Percentiles rank a stretch among this genome's conserved stretches.
Evolutionary conservation across 108 stramenopile genomes (phyloP).

Genomic region (Fragilaria radians): DNA sequence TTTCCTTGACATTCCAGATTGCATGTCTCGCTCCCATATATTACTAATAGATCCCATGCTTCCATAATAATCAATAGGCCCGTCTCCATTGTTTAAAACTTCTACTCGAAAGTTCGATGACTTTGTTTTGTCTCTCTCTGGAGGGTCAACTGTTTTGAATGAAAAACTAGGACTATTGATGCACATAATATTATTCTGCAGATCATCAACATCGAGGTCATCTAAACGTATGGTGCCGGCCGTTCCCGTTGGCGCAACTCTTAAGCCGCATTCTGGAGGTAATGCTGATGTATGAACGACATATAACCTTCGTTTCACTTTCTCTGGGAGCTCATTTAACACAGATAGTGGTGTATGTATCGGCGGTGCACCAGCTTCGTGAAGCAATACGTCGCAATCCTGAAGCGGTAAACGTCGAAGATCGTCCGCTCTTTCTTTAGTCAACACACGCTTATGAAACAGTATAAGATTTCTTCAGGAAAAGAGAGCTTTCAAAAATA

Average conservation of each 20-base stretch:
- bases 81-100: background rate
- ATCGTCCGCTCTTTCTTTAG: constrained; percentile 69
- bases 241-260: constrained; percentile 85
- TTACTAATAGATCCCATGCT: background rate
- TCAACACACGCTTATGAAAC: constrained; percentile 53
- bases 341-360: constrained; percentile 90
- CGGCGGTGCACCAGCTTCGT: constrained; percentile 91
- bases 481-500: background rate
- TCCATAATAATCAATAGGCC: background rate
- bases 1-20: constrained; percentile 79
- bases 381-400: constrained; percentile 79
- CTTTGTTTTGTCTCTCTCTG: too few species aligned
- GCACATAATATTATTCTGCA: background rate
- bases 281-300: constrained; percentile 88
- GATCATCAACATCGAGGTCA: constrained; percentile 11
- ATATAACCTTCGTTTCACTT: constrained; percentile 81
- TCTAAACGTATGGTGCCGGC: constrained; percentile 79
- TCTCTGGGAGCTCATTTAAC: constrained; percentile 56
- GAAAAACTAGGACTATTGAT: too few species aligned
- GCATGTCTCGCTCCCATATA: constrained; percentile 41
- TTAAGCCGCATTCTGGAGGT: constrained; percentile 57
- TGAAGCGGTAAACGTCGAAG: constrained; percentile 80
- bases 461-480: background rate
- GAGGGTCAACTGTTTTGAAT: too few species aligned
- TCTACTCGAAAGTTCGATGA: background rate